Conservation (phyloP, 345 rosid genomes). For the Arabis alpina region DNA sequence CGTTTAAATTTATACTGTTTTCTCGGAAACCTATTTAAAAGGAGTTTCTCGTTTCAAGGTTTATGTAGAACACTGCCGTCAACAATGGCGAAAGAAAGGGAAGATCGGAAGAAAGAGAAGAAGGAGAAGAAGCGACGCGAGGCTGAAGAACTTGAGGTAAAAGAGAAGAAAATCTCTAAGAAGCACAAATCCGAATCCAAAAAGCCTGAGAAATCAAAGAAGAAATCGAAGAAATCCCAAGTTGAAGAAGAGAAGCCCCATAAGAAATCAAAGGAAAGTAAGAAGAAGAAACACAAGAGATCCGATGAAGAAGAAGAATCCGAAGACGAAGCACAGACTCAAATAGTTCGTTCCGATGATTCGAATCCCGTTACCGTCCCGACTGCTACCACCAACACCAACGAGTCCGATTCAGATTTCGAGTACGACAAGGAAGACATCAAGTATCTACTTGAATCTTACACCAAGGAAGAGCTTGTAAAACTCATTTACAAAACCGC, state of each 20-base stretch:
- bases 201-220: constrained; percentile 32
- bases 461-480: constrained; percentile 57
- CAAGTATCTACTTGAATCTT: constrained; percentile 46
- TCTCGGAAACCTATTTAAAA: constrained; percentile 11
- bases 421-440: constrained; percentile 45
- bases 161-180: constrained; percentile 40
- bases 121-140: constrained; percentile 35
- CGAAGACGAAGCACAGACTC: constrained; percentile 27
- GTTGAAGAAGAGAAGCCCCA: constrained; percentile 30
- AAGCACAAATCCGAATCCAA: constrained; percentile 39
- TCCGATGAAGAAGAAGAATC: constrained; percentile 15
- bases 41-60: neutral
- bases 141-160: constrained; percentile 35
- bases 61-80: constrained; percentile 29
- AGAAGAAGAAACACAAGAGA: constrained; percentile 41
- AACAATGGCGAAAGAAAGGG: constrained; percentile 43
- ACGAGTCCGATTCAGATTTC: constrained; percentile 40
- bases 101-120: constrained; percentile 19
- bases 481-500: constrained; percentile 45
- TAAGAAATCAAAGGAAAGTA: constrained; percentile 36
- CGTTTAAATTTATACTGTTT: neutral
- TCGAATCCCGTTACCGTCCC: constrained; percentile 23
- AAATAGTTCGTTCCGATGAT: constrained; percentile 15
- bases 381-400: neutral
- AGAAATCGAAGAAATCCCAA: constrained; percentile 30